phyloP scores from a whole-genome alignment of 768 basidiomycete genomes.

The Plicaturopsis crispa region DNA sequence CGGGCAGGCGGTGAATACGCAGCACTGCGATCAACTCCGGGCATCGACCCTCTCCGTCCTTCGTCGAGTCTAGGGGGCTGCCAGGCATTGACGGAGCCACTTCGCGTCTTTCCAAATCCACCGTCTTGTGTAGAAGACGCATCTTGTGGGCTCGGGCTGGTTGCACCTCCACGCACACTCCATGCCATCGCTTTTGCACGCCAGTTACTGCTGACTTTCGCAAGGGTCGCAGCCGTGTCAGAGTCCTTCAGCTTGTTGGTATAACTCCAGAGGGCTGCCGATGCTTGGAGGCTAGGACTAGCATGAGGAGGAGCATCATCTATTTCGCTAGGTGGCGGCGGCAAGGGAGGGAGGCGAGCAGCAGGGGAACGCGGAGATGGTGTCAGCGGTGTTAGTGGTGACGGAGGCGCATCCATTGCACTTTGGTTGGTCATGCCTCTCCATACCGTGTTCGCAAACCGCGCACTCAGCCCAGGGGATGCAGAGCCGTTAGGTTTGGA shows the following conservation, averaged over 20 bases:
- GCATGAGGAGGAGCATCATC: constrained; percentile 5
- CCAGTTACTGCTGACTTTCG: constrained; percentile 75
- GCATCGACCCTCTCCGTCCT: constrained; percentile 32
- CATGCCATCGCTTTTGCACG: constrained; percentile 46
- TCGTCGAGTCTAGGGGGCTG: constrained; percentile 6
- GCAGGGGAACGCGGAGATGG: constrained; percentile 25
- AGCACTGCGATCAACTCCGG: constrained; percentile 25
- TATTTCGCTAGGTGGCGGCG: constrained; percentile 7
- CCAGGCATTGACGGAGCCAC: too few relatives aligned
- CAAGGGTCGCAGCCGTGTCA: constrained; percentile 58
- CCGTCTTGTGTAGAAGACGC: too few relatives aligned
- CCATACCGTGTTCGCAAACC: constrained; percentile 63
- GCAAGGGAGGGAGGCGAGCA: too few relatives aligned
- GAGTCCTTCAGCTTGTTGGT: constrained; percentile 71
- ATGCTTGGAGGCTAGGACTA: constrained; percentile 26
- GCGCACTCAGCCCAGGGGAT: constrained; percentile 35
- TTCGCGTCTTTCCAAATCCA: too few relatives aligned
- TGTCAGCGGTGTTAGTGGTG: constrained; percentile 26
- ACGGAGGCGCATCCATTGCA: constrained; percentile 58
- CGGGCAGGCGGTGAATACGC: constrained; percentile 48
- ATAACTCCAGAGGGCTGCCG: too few relatives aligned
- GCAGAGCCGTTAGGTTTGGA: constrained; percentile 1
- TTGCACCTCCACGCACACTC: constrained; percentile 17
- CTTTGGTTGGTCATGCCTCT: constrained; percentile 69
- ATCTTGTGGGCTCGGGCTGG: too few relatives aligned